phyloP scores from a whole-genome alignment of 108 stramenopile species.

The Pseudonitzschia multiseries region DNA sequence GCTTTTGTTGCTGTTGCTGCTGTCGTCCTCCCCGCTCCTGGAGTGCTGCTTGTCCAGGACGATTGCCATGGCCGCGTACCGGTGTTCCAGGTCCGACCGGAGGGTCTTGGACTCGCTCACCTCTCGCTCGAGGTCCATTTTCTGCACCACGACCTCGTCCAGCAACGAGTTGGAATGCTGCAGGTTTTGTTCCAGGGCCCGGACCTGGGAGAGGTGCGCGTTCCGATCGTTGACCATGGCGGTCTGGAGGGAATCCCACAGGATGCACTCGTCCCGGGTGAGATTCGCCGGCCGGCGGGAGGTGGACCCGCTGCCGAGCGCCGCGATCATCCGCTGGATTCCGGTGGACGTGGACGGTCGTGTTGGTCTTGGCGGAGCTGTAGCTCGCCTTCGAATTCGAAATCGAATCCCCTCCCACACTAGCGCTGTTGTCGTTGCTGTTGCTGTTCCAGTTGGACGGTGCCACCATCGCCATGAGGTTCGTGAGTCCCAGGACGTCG shows the following conservation, averaged over 20 bases:
- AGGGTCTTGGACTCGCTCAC: constrained; percentile 11
- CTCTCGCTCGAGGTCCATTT: constrained; percentile 23
- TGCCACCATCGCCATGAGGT: constrained; percentile 1
- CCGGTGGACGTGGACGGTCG: background rate
- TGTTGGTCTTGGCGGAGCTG: background rate
- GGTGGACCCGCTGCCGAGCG: constrained; percentile 11
- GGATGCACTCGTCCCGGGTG: constrained; percentile 29
- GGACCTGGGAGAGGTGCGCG: constrained; percentile 7
- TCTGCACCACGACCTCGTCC: constrained; percentile 1
- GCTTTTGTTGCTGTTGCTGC: background rate
- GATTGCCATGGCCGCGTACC: constrained; percentile 11
- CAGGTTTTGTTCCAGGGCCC: constrained; percentile 15
- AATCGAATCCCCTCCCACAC: too few species aligned
- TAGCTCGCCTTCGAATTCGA: background rate
- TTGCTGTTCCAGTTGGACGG: background rate
- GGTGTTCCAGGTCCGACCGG: constrained; percentile 1
- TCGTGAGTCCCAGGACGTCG: background rate
- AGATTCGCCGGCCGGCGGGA: constrained; percentile 30
- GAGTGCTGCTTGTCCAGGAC: background rate
- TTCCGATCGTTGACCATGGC: constrained; percentile 22
- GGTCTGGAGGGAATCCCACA: constrained; percentile 47
- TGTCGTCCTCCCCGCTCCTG: background rate
- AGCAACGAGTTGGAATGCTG: constrained; percentile 21
- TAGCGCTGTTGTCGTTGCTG: background rate
- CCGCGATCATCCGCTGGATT: constrained; percentile 22